Evolutionary conservation across 352 stramenopile genomes (phyloP).

Genomic region (Phytophthora capsici): DNA sequence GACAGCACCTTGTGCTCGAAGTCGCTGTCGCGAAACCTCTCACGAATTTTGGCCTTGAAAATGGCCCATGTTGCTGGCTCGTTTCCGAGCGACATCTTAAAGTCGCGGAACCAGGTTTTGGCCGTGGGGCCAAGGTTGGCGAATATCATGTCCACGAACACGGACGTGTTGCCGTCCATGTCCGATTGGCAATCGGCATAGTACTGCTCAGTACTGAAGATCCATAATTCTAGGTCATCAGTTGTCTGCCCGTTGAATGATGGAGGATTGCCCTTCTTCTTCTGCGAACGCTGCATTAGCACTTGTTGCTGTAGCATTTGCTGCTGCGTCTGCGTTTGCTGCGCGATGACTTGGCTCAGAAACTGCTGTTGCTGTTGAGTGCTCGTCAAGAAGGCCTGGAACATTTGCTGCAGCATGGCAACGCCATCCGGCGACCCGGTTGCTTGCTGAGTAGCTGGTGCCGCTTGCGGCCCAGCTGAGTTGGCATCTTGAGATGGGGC

Average conservation of each 20-base stretch:
- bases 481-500: background rate
- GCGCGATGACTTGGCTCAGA: background rate
- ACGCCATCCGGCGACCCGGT: background rate
- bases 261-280: background rate
- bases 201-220: background rate
- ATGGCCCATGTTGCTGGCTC: constrained; percentile 5
- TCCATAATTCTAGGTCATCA: background rate
- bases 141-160: background rate
- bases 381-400: background rate
- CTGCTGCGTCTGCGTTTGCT: background rate
- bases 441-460: background rate
- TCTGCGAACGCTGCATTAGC: background rate
- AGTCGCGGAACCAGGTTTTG: constrained; percentile 11
- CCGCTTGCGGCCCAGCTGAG: no score
- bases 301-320: background rate
- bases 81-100: background rate
- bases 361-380: background rate
- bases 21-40: constrained; percentile 4
- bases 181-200: background rate
- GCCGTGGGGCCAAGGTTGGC: background rate
- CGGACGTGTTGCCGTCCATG: background rate
- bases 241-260: background rate
- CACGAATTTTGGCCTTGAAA: constrained; percentile 9
- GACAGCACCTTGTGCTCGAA: constrained; percentile 6
- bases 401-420: background rate